These are phyloP conservation scores for Cicer arietinum DNA, from an alignment of 306 rosid species.

Conservation along the genomic window DNA sequence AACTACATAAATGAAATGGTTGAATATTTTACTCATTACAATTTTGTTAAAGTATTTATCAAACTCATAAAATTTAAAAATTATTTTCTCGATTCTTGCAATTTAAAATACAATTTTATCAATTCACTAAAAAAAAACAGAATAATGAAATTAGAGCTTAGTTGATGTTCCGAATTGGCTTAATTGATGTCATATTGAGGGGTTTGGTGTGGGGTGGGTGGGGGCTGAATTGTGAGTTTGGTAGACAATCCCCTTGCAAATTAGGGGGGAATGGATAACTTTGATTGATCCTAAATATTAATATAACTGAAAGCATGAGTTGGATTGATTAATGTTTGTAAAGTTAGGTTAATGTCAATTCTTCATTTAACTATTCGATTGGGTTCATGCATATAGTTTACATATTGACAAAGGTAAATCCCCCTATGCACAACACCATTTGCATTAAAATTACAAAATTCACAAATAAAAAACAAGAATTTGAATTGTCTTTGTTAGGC, in stretches of 20 bases:
- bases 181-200: not conserved
- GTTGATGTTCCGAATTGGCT: not conserved
- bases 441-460: constrained; percentile 33
- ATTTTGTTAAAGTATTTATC: not conserved
- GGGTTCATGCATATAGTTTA: constrained; percentile 35
- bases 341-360: constrained; percentile 42
- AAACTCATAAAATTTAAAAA: not conserved
- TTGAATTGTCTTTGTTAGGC: too few relatives aligned
- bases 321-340: not conserved
- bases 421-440: constrained; percentile 41
- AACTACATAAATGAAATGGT: too few relatives aligned
- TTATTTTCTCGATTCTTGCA: not conserved
- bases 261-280: not conserved
- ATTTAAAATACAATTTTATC: not conserved
- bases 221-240: not conserved
- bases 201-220: not conserved
- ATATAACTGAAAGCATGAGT: not conserved
- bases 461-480: not conserved
- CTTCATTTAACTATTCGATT: constrained; percentile 20
- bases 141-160: not conserved
- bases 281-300: constrained; percentile 1
- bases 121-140: not conserved
- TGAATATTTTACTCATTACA: not conserved
- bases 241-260: constrained; percentile 11
- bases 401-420: constrained; percentile 34